These are phyloP conservation scores for Neoboletus subvelutipes DNA, from an alignment of 768 basidiomycete species.

Conservation along the genomic window DNA sequence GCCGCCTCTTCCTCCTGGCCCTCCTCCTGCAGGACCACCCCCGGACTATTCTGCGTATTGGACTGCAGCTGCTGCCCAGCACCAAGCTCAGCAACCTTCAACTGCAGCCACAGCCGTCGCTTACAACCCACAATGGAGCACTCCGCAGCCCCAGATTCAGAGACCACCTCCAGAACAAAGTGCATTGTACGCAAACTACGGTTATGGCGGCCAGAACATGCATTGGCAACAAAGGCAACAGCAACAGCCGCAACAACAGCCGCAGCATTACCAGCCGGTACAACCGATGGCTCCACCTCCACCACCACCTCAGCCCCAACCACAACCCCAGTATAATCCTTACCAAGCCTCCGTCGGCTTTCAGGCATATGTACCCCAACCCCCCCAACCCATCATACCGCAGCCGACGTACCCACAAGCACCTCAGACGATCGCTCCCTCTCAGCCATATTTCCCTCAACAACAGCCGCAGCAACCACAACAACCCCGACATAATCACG, in stretches of 20 bases:
- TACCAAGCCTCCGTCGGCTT: constrained; percentile 71
- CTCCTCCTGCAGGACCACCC: constrained; percentile 68
- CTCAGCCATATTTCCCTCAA: constrained; percentile 42
- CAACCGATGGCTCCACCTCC: constrained; percentile 51
- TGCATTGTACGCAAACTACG: constrained; percentile 88
- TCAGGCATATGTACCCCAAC: constrained; percentile 66
- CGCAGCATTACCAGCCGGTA: constrained; percentile 49
- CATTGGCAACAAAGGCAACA: constrained; percentile 70
- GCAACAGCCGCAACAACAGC: constrained; percentile 49
- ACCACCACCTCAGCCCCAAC: constrained; percentile 55
- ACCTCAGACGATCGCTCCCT: constrained; percentile 36
- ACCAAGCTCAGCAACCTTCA: constrained; percentile 37
- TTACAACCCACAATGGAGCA: constrained; percentile 67
- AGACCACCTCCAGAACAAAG: constrained; percentile 77
- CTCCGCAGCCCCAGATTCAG: constrained; percentile 61
- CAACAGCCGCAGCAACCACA: constrained; percentile 40
- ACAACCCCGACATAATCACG: constrained; percentile 50
- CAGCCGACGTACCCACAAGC: constrained; percentile 50
- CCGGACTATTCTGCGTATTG: constrained; percentile 81
- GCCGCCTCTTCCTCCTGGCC: constrained; percentile 78
- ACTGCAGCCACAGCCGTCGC: constrained; percentile 42
- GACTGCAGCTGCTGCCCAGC: constrained; percentile 55
- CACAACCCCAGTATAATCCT: constrained; percentile 68
- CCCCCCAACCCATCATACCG: constrained; percentile 49
- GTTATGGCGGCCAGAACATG: constrained; percentile 70